Percentiles rank a stretch among this genome's conserved stretches.
Evolutionary conservation across 495 filamentous ascomycete genomes (phyloP).

Genomic region (Aspergillus hancockii): DNA sequence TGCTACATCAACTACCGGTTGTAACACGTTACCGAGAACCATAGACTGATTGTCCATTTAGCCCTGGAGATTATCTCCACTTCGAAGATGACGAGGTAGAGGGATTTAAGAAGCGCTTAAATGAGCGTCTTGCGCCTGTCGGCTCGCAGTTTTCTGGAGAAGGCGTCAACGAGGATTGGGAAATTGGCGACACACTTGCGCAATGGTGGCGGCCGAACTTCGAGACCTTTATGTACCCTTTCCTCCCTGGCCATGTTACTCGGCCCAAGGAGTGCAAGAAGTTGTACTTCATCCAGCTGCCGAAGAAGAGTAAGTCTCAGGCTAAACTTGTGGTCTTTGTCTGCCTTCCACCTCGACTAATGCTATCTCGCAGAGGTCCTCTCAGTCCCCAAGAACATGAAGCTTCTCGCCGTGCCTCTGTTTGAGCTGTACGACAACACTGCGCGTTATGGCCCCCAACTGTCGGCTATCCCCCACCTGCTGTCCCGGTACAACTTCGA

Average conservation of each 20-base stretch:
- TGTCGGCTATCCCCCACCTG: constrained; percentile 92
- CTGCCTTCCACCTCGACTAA: constrained; percentile 10
- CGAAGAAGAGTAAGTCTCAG: constrained; percentile 74
- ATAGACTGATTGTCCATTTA: constrained; percentile 24
- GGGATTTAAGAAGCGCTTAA: constrained; percentile 88
- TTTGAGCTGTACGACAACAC: constrained; percentile 99
- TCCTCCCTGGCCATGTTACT: constrained; percentile 91
- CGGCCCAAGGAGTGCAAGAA: constrained; percentile 99
- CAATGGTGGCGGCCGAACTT: constrained; percentile 99
- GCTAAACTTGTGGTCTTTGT: neutral
- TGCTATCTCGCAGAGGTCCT: constrained; percentile 69
- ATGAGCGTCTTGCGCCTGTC: constrained; percentile 89
- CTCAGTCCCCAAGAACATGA: constrained; percentile 99
- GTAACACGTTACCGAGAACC: neutral
- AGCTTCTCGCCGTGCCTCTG: constrained; percentile 90
- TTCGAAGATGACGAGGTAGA: constrained; percentile 87
- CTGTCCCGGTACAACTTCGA: constrained; percentile 96
- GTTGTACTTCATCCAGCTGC: constrained; percentile 93
- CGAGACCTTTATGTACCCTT: constrained; percentile 99
- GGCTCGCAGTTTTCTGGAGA: constrained; percentile 84
- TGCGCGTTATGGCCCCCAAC: constrained; percentile 88
- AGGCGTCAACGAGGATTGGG: constrained; percentile 86
- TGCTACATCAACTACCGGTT: neutral
- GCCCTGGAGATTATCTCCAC: constrained; percentile 92
- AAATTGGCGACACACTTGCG: constrained; percentile 89